Conservation (phyloP, 495 filamentous ascomycete genomes). For the Penicillium samsonianum region DNA sequence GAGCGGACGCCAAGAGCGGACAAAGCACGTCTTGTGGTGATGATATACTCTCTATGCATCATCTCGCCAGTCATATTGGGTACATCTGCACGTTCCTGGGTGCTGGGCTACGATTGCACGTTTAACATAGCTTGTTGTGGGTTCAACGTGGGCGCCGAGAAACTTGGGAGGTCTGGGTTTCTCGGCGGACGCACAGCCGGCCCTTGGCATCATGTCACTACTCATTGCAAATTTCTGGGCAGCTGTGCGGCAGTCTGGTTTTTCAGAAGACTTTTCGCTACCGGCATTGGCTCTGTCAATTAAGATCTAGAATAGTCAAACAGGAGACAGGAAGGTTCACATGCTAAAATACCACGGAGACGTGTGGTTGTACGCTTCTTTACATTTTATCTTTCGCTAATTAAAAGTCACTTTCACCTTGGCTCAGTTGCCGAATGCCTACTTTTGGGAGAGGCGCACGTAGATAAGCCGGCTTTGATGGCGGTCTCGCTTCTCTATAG, state of each 20-base stretch:
- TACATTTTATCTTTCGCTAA: not conserved
- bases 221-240: not conserved
- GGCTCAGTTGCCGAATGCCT: not conserved
- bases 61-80: not conserved
- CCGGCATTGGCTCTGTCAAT: not conserved
- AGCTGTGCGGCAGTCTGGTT: not conserved
- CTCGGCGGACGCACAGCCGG: slow-evolving; percentile 11
- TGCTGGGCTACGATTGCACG: slow-evolving; percentile 4
- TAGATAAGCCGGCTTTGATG: not conserved
- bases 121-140: slow-evolving; percentile 10
- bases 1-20: slow-evolving; percentile 14
- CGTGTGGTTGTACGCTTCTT: not conserved
- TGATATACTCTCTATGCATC: not conserved
- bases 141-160: slow-evolving; percentile 6
- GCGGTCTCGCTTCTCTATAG: not conserved
- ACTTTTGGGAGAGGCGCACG: not conserved
- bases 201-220: slow-evolving; percentile 10
- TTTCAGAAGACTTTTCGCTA: not conserved
- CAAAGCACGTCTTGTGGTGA: not conserved
- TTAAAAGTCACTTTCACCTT: not conserved
- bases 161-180: slow-evolving; percentile 4
- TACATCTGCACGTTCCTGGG: slow-evolving; percentile 7
- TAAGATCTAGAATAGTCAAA: not conserved
- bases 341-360: not conserved
- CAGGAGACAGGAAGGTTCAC: not conserved